These are phyloP conservation scores for Boletellus ananas DNA, from an alignment of 768 basidiomycete species.

Conservation along the genomic window DNA sequence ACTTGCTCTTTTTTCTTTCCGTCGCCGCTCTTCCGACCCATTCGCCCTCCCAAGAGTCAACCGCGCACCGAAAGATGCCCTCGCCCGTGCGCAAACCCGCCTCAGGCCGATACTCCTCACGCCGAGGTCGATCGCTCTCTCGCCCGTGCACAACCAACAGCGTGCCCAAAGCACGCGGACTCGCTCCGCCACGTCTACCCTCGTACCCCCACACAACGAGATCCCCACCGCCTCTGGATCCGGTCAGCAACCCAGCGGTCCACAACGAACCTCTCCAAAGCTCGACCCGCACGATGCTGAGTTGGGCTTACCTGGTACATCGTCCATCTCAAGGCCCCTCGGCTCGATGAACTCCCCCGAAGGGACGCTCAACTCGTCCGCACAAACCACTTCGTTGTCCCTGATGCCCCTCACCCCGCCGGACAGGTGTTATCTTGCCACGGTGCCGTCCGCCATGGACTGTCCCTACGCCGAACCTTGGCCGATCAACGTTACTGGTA, in stretches of 20 bases:
- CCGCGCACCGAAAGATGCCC: conserved; percentile 4
- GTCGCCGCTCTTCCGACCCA: conserved; percentile 10
- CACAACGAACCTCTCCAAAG: conserved; percentile 19
- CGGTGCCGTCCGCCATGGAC: conserved; percentile 14
- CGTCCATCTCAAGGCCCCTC: neutral
- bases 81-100: conserved; percentile 10
- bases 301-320: conserved; percentile 12
- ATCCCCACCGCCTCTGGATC: neutral
- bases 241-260: neutral
- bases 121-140: conserved; percentile 5
- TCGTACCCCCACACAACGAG: neutral
- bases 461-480: conserved; percentile 23
- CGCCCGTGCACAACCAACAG: neutral
- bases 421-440: conserved; percentile 19
- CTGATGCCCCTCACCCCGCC: conserved; percentile 23
- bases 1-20: conserved; percentile 16
- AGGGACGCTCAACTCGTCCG: conserved; percentile 11
- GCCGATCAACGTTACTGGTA: conserved; percentile 6
- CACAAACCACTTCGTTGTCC: conserved; percentile 9
- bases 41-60: conserved; percentile 6
- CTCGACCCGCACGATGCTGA: conserved; percentile 13
- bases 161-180: conserved; percentile 6
- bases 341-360: neutral
- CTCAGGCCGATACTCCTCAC: conserved; percentile 24
- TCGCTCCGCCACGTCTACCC: conserved; percentile 15